Conservation (phyloP, 805 yeast genomes). For the Candida montana region DNA sequence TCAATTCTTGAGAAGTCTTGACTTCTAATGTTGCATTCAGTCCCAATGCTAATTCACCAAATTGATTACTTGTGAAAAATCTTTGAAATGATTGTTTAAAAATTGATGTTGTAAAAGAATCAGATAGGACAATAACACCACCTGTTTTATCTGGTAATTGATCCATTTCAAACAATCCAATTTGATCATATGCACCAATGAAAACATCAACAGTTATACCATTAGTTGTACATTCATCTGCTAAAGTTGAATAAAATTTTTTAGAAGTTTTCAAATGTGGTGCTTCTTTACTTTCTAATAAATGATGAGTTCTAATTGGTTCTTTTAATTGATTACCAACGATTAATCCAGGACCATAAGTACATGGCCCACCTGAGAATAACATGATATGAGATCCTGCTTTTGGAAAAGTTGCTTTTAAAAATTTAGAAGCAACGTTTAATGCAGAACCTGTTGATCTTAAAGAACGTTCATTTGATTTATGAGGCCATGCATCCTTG, state of each 20-base stretch:
- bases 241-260: constrained; percentile 44
- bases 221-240: constrained; percentile 39
- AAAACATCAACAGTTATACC: constrained; percentile 56
- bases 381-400: constrained; percentile 50
- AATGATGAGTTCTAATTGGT: constrained; percentile 64
- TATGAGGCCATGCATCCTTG: constrained; percentile 45
- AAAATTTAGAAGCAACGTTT: constrained; percentile 38
- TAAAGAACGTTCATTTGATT: constrained; percentile 40
- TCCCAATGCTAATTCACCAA: constrained; percentile 44
- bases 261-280: constrained; percentile 38
- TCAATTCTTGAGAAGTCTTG: constrained; percentile 43
- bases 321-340: constrained; percentile 53
- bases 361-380: constrained; percentile 61
- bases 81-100: constrained; percentile 60
- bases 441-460: constrained; percentile 60
- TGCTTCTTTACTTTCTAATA: constrained; percentile 42
- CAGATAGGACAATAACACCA: constrained; percentile 57
- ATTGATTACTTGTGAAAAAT: constrained; percentile 37
- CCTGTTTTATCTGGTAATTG: constrained; percentile 52
- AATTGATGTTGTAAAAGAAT: constrained; percentile 61
- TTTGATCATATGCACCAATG: constrained; percentile 65
- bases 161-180: constrained; percentile 65
- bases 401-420: constrained; percentile 36
- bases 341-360: constrained; percentile 59
- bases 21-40: constrained; percentile 57